Base-by-base conservation (phyloP, 257 asterid genomes). In the Echites panduratus region DNA sequence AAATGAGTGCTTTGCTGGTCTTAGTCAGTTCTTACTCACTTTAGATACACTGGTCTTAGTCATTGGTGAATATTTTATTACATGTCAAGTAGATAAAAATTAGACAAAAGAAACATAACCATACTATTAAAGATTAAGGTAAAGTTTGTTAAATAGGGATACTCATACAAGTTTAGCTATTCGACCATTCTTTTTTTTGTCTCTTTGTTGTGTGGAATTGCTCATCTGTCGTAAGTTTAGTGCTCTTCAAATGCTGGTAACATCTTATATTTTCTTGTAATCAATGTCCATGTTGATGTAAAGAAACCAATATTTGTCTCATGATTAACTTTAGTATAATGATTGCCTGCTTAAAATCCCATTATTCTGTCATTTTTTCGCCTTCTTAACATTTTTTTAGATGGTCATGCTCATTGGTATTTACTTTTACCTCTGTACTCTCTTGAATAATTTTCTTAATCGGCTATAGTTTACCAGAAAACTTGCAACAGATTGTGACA, bases 401-500 rank as follows among this genome's bases (percentile, higher is more conserved):
- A 17, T 17, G 47, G 24, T 63, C 38, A 57, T 44, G 56, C 57
- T 44, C 7, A 22, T 67, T 67, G 12, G n/a, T 35, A 7, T n/a
- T 63, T 63, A 16, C 38, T 63, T 14, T 2, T 58, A 38, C 75
- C 38, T 48, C 17, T 16, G 14, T 67, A 41, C 29, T 73, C 20
- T 49, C 74, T 26, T 7, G 47, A 56, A 67, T 73, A 59, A 64
- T 81, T 76, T 68, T 75, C 78, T 79, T 79, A 72, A 72, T 66
- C 76, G 82, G 73, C 77, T 80, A 82, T 77, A 76, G 68, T 82
- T 78, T 76, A 68, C 81, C 79, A 70, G 78, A 83, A 79, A 76
- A 63, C 24, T 81, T 81, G 78, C 82, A 61, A 77, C 96, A 93
- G 97, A 79, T 86, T 81, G 98, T 91, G 82, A 90, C 74, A 63